Conservation (phyloP, 2,329 filamentous ascomycete genomes). For the Colletotrichum cordylinicola region DNA sequence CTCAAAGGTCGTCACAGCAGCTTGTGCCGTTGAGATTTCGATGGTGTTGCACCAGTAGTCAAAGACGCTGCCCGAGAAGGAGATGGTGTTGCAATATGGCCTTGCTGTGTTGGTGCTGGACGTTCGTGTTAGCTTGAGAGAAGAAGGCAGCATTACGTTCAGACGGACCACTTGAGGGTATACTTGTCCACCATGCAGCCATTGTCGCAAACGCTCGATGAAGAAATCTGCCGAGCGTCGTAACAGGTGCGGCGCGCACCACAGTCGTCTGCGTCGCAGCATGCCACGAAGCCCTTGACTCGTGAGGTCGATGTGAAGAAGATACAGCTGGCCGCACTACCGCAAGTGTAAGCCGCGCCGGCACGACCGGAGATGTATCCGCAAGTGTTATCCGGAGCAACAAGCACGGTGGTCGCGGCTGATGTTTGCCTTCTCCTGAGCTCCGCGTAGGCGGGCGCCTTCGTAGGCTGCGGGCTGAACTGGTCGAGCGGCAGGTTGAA, state of each 20-base stretch:
- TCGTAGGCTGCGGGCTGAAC: conserved; percentile 46
- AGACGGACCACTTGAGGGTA: conserved; percentile 52
- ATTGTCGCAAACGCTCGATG: conserved; percentile 42
- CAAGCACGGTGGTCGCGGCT: conserved; percentile 40
- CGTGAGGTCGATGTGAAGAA: conserved; percentile 37
- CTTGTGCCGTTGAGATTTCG: conserved; percentile 36
- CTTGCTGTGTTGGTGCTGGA: conserved; percentile 37
- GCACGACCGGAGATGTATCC: conserved; percentile 50
- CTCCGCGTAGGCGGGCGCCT: conserved; percentile 39
- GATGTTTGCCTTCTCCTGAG: conserved; percentile 35
- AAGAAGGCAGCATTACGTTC: background rate
- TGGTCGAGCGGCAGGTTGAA: conserved; percentile 39
- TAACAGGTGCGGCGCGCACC: conserved; percentile 42
- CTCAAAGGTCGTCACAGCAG: conserved; percentile 44
- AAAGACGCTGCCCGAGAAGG: conserved; percentile 43
- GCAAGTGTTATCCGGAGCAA: conserved; percentile 56
- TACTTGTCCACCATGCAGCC: conserved; percentile 44
- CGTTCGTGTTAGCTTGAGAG: conserved; percentile 24
- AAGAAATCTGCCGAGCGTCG: conserved; percentile 39
- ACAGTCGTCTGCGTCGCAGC: conserved; percentile 43
- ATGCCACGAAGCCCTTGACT: conserved; percentile 44
- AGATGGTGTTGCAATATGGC: conserved; percentile 52
- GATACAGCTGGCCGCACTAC: conserved; percentile 38
- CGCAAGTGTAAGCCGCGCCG: conserved; percentile 46
- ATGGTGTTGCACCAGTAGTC: conserved; percentile 51